Percentiles rank a stretch among this genome's conserved stretches.
phyloP scores from a whole-genome alignment of 2,329 filamentous ascomycete genomes.

The Colletotrichum sp. region DNA sequence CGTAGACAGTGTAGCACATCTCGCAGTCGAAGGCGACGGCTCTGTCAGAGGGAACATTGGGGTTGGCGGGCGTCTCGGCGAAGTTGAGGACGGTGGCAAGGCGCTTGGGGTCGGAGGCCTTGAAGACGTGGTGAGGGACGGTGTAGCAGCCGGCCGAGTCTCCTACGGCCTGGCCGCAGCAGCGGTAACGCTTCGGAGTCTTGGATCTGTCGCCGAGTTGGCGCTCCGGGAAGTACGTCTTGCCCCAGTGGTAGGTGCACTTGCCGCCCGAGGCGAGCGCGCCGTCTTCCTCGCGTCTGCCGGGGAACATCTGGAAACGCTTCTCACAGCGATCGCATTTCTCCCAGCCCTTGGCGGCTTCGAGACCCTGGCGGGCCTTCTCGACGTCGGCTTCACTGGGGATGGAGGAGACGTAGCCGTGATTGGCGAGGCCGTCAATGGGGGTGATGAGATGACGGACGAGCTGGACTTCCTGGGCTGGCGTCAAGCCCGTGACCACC shows the following conservation, averaged over 20 bases:
- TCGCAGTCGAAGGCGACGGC: conserved; percentile 94
- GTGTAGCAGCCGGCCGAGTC: conserved; percentile 77
- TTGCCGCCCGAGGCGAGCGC: conserved; percentile 76
- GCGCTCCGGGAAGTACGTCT: conserved; percentile 63
- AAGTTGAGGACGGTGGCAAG: conserved; percentile 84
- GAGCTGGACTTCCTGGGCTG: conserved; percentile 71
- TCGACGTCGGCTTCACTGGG: conserved; percentile 72
- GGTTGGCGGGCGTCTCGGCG: conserved; percentile 74
- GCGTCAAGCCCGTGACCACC: conserved; percentile 73
- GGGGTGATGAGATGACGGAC: conserved; percentile 68
- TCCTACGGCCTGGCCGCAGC: conserved; percentile 79
- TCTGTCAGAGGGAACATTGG: conserved; percentile 51
- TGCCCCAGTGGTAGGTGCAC: conserved; percentile 84
- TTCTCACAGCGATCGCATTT: conserved; percentile 85
- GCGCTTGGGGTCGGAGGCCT: conserved; percentile 75
- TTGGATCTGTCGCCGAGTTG: conserved; percentile 61
- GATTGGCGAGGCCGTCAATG: conserved; percentile 64
- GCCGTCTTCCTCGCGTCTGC: conserved; percentile 77
- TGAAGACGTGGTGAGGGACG: conserved; percentile 82
- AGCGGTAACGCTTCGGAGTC: conserved; percentile 71
- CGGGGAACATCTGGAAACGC: conserved; percentile 91
- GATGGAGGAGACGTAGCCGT: conserved; percentile 76
- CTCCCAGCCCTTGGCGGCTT: conserved; percentile 78
- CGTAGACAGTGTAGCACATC: conserved; percentile 92
- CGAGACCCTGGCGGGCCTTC: conserved; percentile 67